Base-by-base conservation (phyloP, 768 basidiomycete genomes). In the Russula sp. region DNA sequence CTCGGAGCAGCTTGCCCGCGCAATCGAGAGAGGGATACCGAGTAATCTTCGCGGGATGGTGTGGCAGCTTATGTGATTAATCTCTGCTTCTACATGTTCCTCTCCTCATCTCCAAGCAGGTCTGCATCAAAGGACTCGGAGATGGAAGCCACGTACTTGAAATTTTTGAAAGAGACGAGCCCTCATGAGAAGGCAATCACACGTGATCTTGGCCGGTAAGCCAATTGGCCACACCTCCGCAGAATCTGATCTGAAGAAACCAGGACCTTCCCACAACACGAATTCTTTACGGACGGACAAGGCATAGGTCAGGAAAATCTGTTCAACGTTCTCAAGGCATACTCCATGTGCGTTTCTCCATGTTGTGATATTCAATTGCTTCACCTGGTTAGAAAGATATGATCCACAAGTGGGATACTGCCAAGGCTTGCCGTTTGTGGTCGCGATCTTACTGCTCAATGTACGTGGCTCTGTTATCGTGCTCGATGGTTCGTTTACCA, bases 261-360 rank as follows among this genome's bases (percentile, higher is more conserved):
- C 57, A 90, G 92, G 73, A 99, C 97, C 3, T 98, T 99, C 76
- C 97, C 97, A 28, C 91, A 94, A 72, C 95, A 98, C 71, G 89
- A 91, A 52, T 98, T 93, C 78, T 99, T 98, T 75, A 93, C 85
- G 49, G 91, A 97, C 69, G 94, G 89, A 3, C 90, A 91, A 70
- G 97, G 96, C 10, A 89, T 95, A 30, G 97, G 97, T 2, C 95
- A 98, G 74, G 96, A 98, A 75, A 95, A 96, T 71, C 76, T 99
- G 40, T 98, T 98, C 79, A 98, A 98, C 72, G 95, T 99, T 40
- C 80, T 98, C 36, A 98, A 98, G 74, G 97, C 97, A 11, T 99
- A 98, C 74, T 97, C 94, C 24, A 74, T 98, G 86, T 93, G 89
- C 74, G 54, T 54, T 34, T 38, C 59, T 5, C 48, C 16, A 7